Percentiles rank a stretch among this genome's conserved stretches.
Evolutionary conservation across 1,284 basidiomycete species (phyloP).

Genomic region (Ustanciosporium gigantosporum): DNA sequence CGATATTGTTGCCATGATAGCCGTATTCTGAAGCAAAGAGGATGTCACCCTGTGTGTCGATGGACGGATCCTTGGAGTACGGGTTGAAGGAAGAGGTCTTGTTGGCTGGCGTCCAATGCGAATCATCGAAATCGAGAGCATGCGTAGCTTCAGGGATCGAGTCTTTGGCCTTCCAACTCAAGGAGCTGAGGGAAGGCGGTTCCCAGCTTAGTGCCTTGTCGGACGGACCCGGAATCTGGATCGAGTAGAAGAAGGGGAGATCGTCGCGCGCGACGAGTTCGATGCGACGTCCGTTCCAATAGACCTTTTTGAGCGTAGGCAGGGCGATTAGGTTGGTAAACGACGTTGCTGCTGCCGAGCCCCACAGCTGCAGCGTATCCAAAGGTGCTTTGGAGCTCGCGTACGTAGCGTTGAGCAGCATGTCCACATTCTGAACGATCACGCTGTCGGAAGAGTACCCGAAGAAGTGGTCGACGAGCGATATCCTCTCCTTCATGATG

Average conservation of each 20-base stretch:
- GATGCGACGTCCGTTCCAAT: conserved; percentile 21
- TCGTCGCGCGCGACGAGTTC: not conserved
- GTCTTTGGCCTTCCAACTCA: conserved; percentile 72
- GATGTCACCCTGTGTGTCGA: conserved; percentile 67
- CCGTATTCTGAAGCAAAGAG: conserved; percentile 68
- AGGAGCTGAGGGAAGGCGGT: conserved; percentile 3
- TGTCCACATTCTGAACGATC: conserved; percentile 14
- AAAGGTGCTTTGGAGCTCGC: conserved; percentile 3
- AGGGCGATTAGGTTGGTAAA: conserved; percentile 7
- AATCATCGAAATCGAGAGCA: conserved; percentile 59
- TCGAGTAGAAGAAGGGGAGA: conserved; percentile 6
- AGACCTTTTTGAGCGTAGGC: conserved; percentile 9
- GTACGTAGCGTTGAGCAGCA: conserved; percentile 36
- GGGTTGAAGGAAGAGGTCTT: conserved; percentile 74
- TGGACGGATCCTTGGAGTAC: conserved; percentile 64
- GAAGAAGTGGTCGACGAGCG: conserved; percentile 18
- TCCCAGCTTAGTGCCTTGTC: conserved; percentile 3
- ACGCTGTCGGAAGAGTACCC: conserved; percentile 10
- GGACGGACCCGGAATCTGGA: conserved; percentile 9
- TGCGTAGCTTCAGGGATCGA: conserved; percentile 71
- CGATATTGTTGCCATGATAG: conserved; percentile 69
- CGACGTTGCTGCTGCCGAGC: not conserved
- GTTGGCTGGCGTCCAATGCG: conserved; percentile 68
- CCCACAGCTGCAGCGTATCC: conserved; percentile 25
- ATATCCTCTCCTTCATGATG: not conserved